Percentiles rank a stretch among this genome's conserved stretches.
Conservation (phyloP, 768 basidiomycete genomes). For the Termitomyces sp. region DNA sequence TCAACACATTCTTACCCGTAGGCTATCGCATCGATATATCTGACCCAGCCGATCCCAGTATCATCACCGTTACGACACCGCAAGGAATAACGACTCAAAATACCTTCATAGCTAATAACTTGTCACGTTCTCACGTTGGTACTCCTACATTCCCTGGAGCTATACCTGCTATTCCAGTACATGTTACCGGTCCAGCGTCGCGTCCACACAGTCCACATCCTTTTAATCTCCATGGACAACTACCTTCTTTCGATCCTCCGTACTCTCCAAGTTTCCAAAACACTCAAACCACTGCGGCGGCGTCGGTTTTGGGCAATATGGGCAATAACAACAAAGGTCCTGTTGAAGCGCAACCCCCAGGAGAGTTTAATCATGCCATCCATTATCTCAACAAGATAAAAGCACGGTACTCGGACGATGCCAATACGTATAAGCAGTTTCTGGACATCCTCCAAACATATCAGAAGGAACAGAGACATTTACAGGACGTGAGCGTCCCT, state of each 20-base stretch:
- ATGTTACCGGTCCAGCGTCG: conserved; percentile 37
- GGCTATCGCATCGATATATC: conserved; percentile 92
- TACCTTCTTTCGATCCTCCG: conserved; percentile 31
- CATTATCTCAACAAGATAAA: conserved; percentile 99
- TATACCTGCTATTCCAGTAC: conserved; percentile 22
- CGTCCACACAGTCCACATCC: conserved; percentile 52
- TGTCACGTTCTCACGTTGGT: conserved; percentile 24
- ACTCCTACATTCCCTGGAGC: conserved; percentile 29
- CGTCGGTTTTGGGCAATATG: conserved; percentile 60
- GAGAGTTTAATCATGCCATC: conserved; percentile 91
- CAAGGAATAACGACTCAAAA: conserved; percentile 65
- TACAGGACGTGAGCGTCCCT: conserved; percentile 57
- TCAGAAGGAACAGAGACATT: conserved; percentile 75
- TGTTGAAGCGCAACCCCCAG: conserved; percentile 47
- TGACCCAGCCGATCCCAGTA: conserved; percentile 65
- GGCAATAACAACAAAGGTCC: conserved; percentile 44
- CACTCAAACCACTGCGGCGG: conserved; percentile 52
- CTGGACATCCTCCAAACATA: conserved; percentile 85
- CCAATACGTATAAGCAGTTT: conserved; percentile 91
- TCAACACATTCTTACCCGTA: conserved; percentile 94
- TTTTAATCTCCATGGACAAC: conserved; percentile 33
- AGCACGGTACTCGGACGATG: conserved; percentile 79
- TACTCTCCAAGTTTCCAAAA: conserved; percentile 44
- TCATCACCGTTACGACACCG: conserved; percentile 80
- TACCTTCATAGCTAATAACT: conserved; percentile 32